Percentiles rank a stretch among this genome's conserved stretches.
phyloP scores from a whole-genome alignment of 306 rosid species.

The Urtica urens region DNA sequence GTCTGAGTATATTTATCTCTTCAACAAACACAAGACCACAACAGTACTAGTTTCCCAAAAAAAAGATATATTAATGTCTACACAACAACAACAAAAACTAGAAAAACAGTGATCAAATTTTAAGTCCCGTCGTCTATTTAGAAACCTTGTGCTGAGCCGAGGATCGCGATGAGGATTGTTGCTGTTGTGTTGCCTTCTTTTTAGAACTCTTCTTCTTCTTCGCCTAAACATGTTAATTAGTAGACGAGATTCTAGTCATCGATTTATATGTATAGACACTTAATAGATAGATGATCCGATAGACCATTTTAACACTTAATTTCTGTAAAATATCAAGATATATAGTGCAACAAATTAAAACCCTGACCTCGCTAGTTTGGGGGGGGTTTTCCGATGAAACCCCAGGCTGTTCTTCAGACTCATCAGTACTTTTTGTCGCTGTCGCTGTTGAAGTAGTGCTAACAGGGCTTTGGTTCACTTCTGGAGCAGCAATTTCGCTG shows the following conservation, averaged over 20 bases:
- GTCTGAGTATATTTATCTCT: too few species aligned
- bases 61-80: too few species aligned
- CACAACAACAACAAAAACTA: too few species aligned
- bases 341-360: too few species aligned
- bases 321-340: not conserved
- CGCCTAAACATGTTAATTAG: constrained; percentile 3
- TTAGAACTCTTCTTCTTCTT: constrained; percentile 10
- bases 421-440: constrained; percentile 18
- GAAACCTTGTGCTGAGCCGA: constrained; percentile 13
- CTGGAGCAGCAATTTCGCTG: not conserved
- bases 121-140: constrained; percentile 3
- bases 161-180: too few species aligned
- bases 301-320: constrained; percentile 1
- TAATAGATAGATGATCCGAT: not conserved
- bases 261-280: not conserved
- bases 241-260: not conserved
- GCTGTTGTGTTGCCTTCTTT: constrained; percentile 2
- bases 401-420: constrained; percentile 17
- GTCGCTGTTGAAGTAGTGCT: constrained; percentile 17
- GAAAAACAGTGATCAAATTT: too few species aligned
- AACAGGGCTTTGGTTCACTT: constrained; percentile 4
- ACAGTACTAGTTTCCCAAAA: too few species aligned
- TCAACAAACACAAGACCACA: too few species aligned
- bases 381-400: constrained; percentile 16
- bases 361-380: constrained; percentile 27